Conservation (phyloP, 768 basidiomycete species). For the Suillus hirtellus region DNA sequence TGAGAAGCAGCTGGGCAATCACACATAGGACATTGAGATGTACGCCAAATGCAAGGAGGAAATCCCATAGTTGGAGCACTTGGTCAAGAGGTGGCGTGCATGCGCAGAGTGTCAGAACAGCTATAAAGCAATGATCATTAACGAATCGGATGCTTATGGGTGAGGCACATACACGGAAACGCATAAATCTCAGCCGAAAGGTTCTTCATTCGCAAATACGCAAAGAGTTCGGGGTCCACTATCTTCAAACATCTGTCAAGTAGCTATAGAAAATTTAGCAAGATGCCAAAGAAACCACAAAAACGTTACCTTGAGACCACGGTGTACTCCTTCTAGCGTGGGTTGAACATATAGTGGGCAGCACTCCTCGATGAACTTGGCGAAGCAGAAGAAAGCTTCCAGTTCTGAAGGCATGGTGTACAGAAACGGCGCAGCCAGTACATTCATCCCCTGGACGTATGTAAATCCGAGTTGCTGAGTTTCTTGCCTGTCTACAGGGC, state of each 20-base stretch:
- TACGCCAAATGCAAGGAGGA: constrained; percentile 93
- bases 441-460: constrained; percentile 99
- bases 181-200: constrained; percentile 96
- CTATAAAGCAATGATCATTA: constrained; percentile 38
- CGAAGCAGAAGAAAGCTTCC: constrained; percentile 98
- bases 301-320: constrained; percentile 78
- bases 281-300: neutral
- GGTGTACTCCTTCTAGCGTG: constrained; percentile 92
- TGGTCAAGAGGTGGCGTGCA: constrained; percentile 96
- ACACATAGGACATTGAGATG: constrained; percentile 97
- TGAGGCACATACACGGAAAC: constrained; percentile 77
- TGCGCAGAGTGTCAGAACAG: constrained; percentile 92
- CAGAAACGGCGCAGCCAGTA: constrained; percentile 95
- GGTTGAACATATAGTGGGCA: constrained; percentile 98
- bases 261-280: constrained; percentile 50
- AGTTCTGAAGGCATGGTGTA: constrained; percentile 97
- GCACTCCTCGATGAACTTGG: constrained; percentile 91
- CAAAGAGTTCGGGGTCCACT: constrained; percentile 85
- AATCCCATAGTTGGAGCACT: constrained; percentile 96
- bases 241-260: constrained; percentile 90
- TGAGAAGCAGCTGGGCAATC: constrained; percentile 90
- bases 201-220: constrained; percentile 83
- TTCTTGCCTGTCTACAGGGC: constrained; percentile 66
- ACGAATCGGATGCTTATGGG: constrained; percentile 3
- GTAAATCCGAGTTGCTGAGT: constrained; percentile 83